Percentiles rank a stretch among this genome's conserved stretches.
phyloP scores from a whole-genome alignment of 2,329 filamentous ascomycete genomes.

The Lasiodiplodia theobromae region DNA sequence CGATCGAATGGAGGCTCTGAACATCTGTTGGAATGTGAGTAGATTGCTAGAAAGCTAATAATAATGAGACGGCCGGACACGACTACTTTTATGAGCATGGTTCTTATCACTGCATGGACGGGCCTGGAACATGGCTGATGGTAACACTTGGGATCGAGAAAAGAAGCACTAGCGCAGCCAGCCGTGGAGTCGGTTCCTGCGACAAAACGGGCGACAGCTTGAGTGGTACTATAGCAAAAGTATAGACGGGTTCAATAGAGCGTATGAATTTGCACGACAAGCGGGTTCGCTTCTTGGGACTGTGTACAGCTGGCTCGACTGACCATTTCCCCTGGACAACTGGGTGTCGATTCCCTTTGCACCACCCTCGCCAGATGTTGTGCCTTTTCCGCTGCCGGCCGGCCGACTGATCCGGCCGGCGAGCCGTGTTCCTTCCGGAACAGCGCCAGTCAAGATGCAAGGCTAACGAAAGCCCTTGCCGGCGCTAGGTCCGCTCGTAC shows the following conservation, averaged over 20 bases:
- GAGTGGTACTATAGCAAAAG: neutral
- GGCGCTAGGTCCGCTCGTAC: neutral
- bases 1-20: neutral
- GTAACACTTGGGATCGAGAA: neutral
- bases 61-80: slow-evolving; percentile 2
- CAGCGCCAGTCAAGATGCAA: neutral
- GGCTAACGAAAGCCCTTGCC: neutral
- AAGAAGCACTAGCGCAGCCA: neutral
- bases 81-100: neutral
- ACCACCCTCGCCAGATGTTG: neutral
- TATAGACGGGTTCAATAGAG: neutral
- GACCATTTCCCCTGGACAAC: neutral
- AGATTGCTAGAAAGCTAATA: neutral
- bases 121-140: neutral
- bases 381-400: slow-evolving; percentile 1
- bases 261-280: neutral
- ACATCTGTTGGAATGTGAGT: neutral
- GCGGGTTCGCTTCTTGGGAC: neutral
- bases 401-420: slow-evolving; percentile 5
- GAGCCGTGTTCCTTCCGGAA: neutral
- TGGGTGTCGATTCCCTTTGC: neutral
- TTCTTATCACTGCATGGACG: neutral
- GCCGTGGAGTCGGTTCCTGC: slow-evolving; percentile 6
- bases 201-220: slow-evolving; percentile 8
- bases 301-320: neutral